Conservation (phyloP, 2,329 filamentous ascomycete species). For the Anisogramma anomala region DNA sequence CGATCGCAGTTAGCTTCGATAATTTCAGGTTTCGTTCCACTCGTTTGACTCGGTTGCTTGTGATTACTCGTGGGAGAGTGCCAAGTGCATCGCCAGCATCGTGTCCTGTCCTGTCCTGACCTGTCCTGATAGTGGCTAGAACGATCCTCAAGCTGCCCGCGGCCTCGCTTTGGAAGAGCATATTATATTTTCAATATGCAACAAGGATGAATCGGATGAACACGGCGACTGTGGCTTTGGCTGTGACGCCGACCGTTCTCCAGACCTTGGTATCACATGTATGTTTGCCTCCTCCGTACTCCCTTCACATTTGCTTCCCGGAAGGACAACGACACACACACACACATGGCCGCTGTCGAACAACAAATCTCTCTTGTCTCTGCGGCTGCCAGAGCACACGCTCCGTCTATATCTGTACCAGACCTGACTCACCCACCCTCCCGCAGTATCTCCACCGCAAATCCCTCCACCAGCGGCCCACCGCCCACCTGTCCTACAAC, state of each 20-base stretch:
- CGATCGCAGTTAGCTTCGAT: no score
- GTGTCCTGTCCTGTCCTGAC: no score
- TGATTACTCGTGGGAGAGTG: no score
- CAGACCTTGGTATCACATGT: constrained; percentile 81
- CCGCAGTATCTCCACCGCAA: constrained; percentile 70
- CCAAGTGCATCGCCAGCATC: no score
- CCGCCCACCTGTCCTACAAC: constrained; percentile 85
- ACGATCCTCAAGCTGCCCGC: neutral
- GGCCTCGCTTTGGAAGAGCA: no score
- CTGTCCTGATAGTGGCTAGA: no score
- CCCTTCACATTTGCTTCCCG: neutral
- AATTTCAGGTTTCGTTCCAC: no score
- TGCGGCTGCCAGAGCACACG: neutral
- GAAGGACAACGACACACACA: no score
- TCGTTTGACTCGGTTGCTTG: no score
- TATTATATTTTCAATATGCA: neutral
- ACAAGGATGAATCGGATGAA: constrained; percentile 46
- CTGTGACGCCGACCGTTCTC: constrained; percentile 78
- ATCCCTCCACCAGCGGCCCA: constrained; percentile 65
- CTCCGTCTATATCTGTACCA: no score
- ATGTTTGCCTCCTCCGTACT: constrained; percentile 29
- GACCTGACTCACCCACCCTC: neutral
- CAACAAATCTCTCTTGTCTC: neutral
- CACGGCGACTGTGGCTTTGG: constrained; percentile 69
- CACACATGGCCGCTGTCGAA: no score